Base-by-base conservation (phyloP, 2,329 filamentous ascomycete genomes). In the Teratosphaeria nubilosa region DNA sequence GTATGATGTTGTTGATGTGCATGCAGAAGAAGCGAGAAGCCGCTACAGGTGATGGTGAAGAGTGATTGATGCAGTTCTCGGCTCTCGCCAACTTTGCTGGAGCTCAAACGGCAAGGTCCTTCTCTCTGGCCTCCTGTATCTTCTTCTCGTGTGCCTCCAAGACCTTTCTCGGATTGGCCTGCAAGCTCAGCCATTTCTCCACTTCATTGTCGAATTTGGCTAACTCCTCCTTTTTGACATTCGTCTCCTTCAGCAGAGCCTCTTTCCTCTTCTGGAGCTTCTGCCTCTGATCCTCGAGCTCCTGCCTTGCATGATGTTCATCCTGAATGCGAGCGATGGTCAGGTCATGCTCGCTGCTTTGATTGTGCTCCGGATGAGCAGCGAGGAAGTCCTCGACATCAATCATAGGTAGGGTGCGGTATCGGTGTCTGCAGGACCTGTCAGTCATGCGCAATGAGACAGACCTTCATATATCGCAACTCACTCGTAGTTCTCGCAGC, bases 291-390 rank as follows among this genome's bases (percentile, higher is more conserved):
- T 90, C 87, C 73, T 99, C 94, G 31, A 97, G 77, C 50, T 86
- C 84, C 73, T 95, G 86, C 41, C 94, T 85, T 70, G 95, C 90
- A 13, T 82, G 81, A 65, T 90, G 84, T 76, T 99, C 94, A 70
- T 97, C 88, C 63, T 94, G 87, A 70, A 99, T 96, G 27, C 92
- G 85, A 51, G 89, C 89, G 56, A 91, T 84, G 85, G 95, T 97
- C 58, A 97, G 76, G 13, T 88, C 82, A 70, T 91, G 87, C 66
- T 95, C 88, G 67, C 86, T 84, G 11, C 82, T 80, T 25, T 85
- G 78, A n/a, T 78, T 78, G 64, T 90, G 84, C 59, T 96, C 86
- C 2, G 91, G 90, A 62, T 90, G 85, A 32, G 85, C 74, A 0
- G 81, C 78, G 0, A 96, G 78, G 65, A 96, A 97, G 56, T 95